phyloP scores from a whole-genome alignment of 331 rosid genomes.

The Phaseolus coccineus region DNA sequence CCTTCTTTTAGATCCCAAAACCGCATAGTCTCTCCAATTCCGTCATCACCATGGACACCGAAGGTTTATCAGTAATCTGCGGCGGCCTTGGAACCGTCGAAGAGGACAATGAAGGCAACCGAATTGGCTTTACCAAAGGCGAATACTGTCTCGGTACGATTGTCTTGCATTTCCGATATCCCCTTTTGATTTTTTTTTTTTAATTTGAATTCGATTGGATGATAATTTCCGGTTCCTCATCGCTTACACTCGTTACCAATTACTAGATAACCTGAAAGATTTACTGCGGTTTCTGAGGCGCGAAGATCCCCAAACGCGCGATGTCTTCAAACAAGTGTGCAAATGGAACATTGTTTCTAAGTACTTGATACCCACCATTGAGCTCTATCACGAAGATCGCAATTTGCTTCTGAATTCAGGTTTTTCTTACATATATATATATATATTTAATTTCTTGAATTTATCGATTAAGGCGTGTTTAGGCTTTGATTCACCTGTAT shows the following conservation, averaged over 20 bases:
- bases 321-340: slow-evolving; percentile 89
- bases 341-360: slow-evolving; percentile 80
- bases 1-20: slow-evolving; percentile 32
- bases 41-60: slow-evolving; percentile 59
- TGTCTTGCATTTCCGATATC: slow-evolving; percentile 6
- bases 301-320: slow-evolving; percentile 83
- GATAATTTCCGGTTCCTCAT: background rate
- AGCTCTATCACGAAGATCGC: slow-evolving; percentile 69
- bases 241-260: background rate
- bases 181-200: background rate
- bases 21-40: slow-evolving; percentile 10
- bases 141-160: slow-evolving; percentile 79
- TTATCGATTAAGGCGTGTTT: background rate
- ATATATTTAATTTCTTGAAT: background rate
- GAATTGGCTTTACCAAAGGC: slow-evolving; percentile 66
- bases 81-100: slow-evolving; percentile 70
- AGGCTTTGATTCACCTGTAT: slow-evolving; percentile 19
- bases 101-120: slow-evolving; percentile 68
- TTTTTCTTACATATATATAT: slow-evolving; percentile 1
- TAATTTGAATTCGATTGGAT: background rate
- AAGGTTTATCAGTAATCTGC: slow-evolving; percentile 82
- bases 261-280: slow-evolving; percentile 88
- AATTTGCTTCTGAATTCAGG: slow-evolving; percentile 85
- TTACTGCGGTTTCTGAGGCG: slow-evolving; percentile 92
- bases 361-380: slow-evolving; percentile 81